Conservation (phyloP, 1,284 basidiomycete species). For the Coriolopsis trogii region DNA sequence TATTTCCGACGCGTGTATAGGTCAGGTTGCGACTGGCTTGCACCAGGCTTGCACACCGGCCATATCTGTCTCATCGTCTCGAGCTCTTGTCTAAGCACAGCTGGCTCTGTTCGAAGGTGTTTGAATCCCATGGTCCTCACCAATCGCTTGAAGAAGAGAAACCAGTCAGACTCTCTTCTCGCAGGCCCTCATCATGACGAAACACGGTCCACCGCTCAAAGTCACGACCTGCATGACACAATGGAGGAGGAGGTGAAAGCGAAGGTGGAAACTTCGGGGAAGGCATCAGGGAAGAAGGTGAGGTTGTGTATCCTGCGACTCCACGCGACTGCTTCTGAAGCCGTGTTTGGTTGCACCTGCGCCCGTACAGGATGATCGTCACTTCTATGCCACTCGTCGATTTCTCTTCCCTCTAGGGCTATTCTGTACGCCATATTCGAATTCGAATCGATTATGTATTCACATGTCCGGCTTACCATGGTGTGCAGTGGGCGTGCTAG, state of each 20-base stretch:
- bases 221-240: conserved; percentile 2
- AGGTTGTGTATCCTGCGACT: not conserved
- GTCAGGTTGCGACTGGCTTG: not conserved
- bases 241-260: conserved; percentile 13
- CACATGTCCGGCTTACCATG: not conserved
- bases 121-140: conserved; percentile 14
- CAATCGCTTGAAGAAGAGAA: conserved; percentile 15
- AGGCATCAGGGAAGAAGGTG: conserved; percentile 3
- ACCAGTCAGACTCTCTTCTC: conserved; percentile 18
- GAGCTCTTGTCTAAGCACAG: not conserved
- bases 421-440: too few relatives aligned
- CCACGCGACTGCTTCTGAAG: too few relatives aligned
- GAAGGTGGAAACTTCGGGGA: conserved; percentile 3
- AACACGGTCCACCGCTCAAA: not conserved
- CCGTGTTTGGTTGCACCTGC: too few relatives aligned
- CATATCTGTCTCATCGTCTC: not conserved
- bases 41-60: not conserved
- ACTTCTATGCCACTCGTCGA: conserved; percentile 39
- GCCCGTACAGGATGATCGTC: conserved; percentile 16
- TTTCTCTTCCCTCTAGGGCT: conserved; percentile 54
- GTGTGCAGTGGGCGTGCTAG: conserved; percentile 58
- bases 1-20: not conserved
- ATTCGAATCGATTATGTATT: conserved; percentile 7
- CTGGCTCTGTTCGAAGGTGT: not conserved
- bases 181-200: conserved; percentile 7